Base-by-base conservation (phyloP, 2,329 filamentous ascomycete genomes). In the Leptosphaerulina australis region DNA sequence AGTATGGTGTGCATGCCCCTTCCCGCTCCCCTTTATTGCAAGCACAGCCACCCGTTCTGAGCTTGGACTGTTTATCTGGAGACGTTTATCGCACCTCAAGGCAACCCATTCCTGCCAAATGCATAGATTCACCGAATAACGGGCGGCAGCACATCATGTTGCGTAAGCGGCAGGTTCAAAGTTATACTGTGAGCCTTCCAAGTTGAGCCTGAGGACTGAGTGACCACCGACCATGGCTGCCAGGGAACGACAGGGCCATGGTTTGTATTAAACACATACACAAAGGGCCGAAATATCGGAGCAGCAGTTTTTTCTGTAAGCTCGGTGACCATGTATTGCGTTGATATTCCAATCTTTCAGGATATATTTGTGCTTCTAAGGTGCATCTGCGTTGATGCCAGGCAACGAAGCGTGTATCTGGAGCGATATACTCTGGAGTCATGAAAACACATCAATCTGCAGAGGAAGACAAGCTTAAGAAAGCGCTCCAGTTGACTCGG, bases 21-120 rank as follows among this genome's bases (percentile, higher is more conserved):
- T 43, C 15, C 3, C 22, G 15, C 17, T 28, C 40, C 29, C 47
- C 47, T 40, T 25, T 31, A 10, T 20, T 26, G 15, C 20, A n/a
- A 39, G 41, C 48, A 51, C 36, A 36, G 48, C 41, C 48, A 36
- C 48, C 25, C 34, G 22, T 18, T 14, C 18, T 12, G 24, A 31
- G 48, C 48, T 40, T 25, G 30, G 20, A 37, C 30, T 45, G 25
- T 15, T 30, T 36, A 45, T 20, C 36, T 15, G 11, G 24, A 31
- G 35, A 41, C 41, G 36, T 40, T 17, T 24, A 24, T 29, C 10
- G 20, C 30, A 21, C 15, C 14, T 25, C 11, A 15, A 44, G 18
- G 41, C 31, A 44, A 11, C 24, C 35, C 10, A 28, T n/a, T 9
- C 9, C 20, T 8, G 15, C 21, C 30, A 15, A 28, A 12, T 28